Evolutionary conservation across 345 rosid species (phyloP).

Genomic region (Turritis glabra): DNA sequence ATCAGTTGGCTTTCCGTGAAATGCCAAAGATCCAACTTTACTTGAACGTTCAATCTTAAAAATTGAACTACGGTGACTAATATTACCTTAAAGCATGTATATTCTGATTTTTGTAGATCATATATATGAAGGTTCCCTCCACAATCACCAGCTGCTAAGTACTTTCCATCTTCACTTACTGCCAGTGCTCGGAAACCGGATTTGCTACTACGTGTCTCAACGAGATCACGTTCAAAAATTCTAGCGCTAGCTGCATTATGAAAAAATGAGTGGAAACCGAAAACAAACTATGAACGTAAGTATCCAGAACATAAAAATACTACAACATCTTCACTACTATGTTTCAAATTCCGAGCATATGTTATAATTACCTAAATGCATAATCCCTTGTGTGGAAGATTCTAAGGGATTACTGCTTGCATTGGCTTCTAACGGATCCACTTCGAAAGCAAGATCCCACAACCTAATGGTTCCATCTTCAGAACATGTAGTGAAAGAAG

Average conservation of each 20-base stretch:
- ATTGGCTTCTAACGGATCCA: conserved; percentile 40
- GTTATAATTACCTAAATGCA: conserved; percentile 53
- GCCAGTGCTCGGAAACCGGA: conserved; percentile 75
- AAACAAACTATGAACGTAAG: conserved; percentile 11
- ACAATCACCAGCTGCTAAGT: conserved; percentile 79
- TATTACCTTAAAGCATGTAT: conserved; percentile 63
- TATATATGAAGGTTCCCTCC: conserved; percentile 85
- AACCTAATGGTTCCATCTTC: conserved; percentile 81
- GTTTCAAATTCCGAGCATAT: neutral
- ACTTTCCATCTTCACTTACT: conserved; percentile 74
- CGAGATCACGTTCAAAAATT: conserved; percentile 62
- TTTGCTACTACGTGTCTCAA: conserved; percentile 51
- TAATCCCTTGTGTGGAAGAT: conserved; percentile 36
- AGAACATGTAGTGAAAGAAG: conserved; percentile 86
- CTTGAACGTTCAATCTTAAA: conserved; percentile 49
- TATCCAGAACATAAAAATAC: neutral
- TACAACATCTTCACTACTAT: neutral
- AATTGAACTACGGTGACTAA: neutral
- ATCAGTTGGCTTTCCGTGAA: conserved; percentile 61
- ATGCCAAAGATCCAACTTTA: conserved; percentile 41
- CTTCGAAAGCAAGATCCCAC: conserved; percentile 74
- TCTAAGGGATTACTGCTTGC: conserved; percentile 33
- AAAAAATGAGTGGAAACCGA: conserved; percentile 4
- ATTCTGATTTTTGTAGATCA: conserved; percentile 62
- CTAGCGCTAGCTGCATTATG: conserved; percentile 61